Percentiles rank a stretch among this genome's conserved stretches.
These are phyloP conservation scores for Eugenia klotzschiana DNA, from an alignment of 441 rosid genomes.

Conservation along the genomic window DNA sequence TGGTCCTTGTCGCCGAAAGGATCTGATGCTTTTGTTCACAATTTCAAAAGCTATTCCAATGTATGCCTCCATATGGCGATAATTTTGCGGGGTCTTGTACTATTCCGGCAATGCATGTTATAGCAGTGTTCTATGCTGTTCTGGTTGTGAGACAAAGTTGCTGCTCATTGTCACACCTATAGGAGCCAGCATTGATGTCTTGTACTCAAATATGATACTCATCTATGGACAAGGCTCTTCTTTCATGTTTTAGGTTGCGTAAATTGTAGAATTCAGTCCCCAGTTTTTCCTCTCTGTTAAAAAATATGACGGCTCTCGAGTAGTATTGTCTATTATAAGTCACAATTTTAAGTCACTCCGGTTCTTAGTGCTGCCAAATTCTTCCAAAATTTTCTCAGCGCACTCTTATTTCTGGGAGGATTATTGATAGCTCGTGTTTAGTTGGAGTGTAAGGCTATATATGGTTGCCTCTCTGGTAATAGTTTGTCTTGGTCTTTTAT, in stretches of 20 bases:
- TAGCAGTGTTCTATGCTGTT: background rate
- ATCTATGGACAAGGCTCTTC: background rate
- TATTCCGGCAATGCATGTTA: background rate
- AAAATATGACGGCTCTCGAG: background rate
- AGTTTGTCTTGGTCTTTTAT: background rate
- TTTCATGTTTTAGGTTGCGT: background rate
- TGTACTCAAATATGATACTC: background rate
- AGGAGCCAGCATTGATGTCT: background rate
- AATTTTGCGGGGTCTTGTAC: background rate
- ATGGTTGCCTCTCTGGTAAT: background rate
- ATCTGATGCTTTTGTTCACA: background rate
- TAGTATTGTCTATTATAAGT: background rate
- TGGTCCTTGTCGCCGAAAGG: background rate
- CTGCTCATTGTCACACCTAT: background rate
- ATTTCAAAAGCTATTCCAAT: background rate
- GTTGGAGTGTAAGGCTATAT: background rate
- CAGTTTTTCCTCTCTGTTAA: background rate
- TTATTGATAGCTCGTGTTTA: background rate
- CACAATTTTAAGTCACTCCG: background rate
- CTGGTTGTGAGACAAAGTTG: background rate
- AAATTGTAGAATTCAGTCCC: background rate
- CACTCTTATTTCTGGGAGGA: background rate
- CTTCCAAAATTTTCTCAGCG: background rate
- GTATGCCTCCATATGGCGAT: background rate
- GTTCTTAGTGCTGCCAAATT: background rate